Percentiles rank a stretch among this genome's conserved stretches.
phyloP scores from a whole-genome alignment of 2,329 filamentous ascomycete genomes.

The Colletotrichum orchidophilum region DNA sequence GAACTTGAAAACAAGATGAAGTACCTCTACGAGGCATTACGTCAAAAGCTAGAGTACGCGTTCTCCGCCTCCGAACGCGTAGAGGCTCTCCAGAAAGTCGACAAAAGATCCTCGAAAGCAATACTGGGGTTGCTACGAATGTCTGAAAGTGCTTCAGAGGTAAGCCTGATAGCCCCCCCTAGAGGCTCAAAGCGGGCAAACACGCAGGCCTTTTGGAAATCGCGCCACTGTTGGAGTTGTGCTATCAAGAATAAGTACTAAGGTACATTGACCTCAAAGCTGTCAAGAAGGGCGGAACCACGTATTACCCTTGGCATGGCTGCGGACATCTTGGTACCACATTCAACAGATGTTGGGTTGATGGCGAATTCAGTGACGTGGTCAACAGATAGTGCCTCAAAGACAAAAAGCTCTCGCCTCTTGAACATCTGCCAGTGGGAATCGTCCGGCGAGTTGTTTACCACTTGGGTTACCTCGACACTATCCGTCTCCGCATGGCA shows the following conservation, averaged over 20 bases:
- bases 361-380: neutral
- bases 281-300: neutral
- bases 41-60: neutral
- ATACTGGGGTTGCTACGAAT: neutral
- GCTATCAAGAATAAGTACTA: neutral
- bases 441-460: neutral
- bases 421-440: neutral
- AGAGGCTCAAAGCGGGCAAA: neutral
- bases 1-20: too few species aligned
- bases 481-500: neutral
- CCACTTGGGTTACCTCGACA: neutral
- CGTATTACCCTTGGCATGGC: neutral
- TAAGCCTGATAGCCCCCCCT: neutral
- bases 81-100: neutral
- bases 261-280: neutral
- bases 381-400: neutral
- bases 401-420: neutral
- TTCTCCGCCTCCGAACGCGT: neutral
- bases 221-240: neutral
- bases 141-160: neutral
- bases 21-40: neutral
- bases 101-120: neutral
- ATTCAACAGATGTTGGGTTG: neutral
- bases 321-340: neutral
- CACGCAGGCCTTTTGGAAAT: neutral